Evolutionary conservation across 805 yeast species (phyloP), one percentile per base, ranked within the genome.

Genomic region (Saccharomycopsis malanga): DNA sequence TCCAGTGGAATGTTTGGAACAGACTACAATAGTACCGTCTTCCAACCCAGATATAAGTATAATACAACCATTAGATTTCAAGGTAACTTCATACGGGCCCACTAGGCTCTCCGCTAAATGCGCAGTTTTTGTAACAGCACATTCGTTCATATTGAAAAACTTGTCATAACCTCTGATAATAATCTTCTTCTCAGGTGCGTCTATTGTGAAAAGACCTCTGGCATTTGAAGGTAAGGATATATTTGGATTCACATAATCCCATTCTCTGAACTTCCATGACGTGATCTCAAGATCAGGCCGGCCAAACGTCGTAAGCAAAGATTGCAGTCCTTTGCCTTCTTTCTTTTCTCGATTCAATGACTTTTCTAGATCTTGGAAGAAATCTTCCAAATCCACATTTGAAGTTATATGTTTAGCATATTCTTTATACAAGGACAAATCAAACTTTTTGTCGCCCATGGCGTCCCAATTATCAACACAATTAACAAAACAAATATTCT

Each of bases 21-120:
- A 87, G 0, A 89, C 96, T 2, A 91, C 71, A 14, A 93, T 63
- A 0, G 83, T 74, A 0, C 95, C 96, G 56, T 83, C 81, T 18
- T 67, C 72, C 15, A 87, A 63, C 0, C 91, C 97, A 1, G 95
- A 72, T 12, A 93, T 72, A 50, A 93, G 78, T 1, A 86, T 79
- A 45, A 93, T 88, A 58, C 97, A 93, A 0, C 99, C 99, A 59
- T 93, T 93, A 48, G 94, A 94, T 60, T 93, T 93, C 32, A 82
- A 69, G 0, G 96, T 80, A 2, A 88, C 75, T 17, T 74, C 76
- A 61, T 83, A 93, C 0, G 97, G 96, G 0, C 96, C 96, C 22
- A 30, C 22, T 3, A 88, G 25, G 5, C 57, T 40, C 2, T 49
- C 41, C 22, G 27, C 17, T 3, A 88, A 22, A 6, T 58, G 38